Evolutionary conservation across 1,284 basidiomycete species (phyloP).

Genomic region (Schizophyllum commune): DNA sequence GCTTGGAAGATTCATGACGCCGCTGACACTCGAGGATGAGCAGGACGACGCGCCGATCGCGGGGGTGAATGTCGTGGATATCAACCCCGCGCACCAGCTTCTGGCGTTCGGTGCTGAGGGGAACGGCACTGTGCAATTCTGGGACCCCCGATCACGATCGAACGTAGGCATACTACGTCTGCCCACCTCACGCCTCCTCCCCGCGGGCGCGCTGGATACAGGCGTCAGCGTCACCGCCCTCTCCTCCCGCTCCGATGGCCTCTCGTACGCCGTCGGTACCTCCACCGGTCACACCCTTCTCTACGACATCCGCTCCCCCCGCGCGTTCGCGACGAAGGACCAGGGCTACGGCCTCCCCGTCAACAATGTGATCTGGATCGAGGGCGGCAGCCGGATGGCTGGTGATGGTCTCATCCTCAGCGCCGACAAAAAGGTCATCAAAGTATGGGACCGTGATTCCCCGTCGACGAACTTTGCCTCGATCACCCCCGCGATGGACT

Average conservation of each 20-base stretch:
- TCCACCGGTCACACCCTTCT: conserved; percentile 91
- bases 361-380: conserved; percentile 84
- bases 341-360: conserved; percentile 96
- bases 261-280: conserved; percentile 92
- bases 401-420: conserved; percentile 85
- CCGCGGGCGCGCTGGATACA: conserved; percentile 33
- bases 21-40: conserved; percentile 56
- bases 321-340: conserved; percentile 86
- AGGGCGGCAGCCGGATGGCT: conserved; percentile 75
- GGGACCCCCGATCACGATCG: conserved; percentile 87
- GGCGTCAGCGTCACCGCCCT: conserved; percentile 78
- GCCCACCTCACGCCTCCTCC: conserved; percentile 50
- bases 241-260: conserved; percentile 77
- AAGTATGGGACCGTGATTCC: conserved; percentile 80
- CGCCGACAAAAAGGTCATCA: conserved; percentile 91
- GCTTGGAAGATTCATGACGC: conserved; percentile 88
- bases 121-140: conserved; percentile 86
- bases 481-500: conserved; percentile 82
- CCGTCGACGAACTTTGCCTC: conserved; percentile 87
- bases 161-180: conserved; percentile 74
- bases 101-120: conserved; percentile 86
- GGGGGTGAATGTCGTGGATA: conserved; percentile 89
- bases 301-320: conserved; percentile 87
- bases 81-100: conserved; percentile 92
- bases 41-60: conserved; percentile 46